Percentiles rank a stretch among this genome's conserved stretches.
Conservation (phyloP, 1,284 basidiomycete genomes). For the Rhodotorula mucilaginosa region DNA sequence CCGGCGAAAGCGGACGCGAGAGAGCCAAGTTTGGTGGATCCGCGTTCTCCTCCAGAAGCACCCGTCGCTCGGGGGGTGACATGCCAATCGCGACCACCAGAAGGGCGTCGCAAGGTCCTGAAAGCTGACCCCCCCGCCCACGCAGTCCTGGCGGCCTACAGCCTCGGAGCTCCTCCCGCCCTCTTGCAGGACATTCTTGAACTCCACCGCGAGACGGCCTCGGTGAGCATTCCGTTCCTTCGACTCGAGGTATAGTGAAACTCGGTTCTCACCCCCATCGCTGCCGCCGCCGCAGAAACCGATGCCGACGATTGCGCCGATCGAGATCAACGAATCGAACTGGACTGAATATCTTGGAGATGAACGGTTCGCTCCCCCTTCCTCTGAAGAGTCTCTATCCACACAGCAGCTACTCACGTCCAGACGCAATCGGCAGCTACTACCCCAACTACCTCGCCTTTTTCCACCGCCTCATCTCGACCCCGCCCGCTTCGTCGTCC, state of each 20-base stretch:
- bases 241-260: too few relatives aligned
- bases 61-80: too few relatives aligned
- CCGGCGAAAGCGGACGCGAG: too few relatives aligned
- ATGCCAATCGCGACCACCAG: too few relatives aligned
- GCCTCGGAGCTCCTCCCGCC: conserved; percentile 40
- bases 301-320: conserved; percentile 36
- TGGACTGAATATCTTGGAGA: conserved; percentile 42
- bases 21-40: too few relatives aligned
- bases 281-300: conserved; percentile 28
- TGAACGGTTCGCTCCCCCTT: conserved; percentile 31
- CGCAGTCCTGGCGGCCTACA: conserved; percentile 41
- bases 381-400: too few relatives aligned
- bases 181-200: conserved; percentile 39
- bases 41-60: too few relatives aligned
- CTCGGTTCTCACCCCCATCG: too few relatives aligned
- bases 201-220: conserved; percentile 26
- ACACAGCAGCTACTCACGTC: not conserved
- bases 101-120: not conserved
- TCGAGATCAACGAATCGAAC: conserved; percentile 39
- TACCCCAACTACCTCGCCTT: conserved; percentile 44
- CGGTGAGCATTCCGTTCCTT: not conserved
- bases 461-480: conserved; percentile 38
- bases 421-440: conserved; percentile 18
- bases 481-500: conserved; percentile 11
- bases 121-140: not conserved